Percentiles rank a stretch among this genome's conserved stretches.
These are phyloP conservation scores for Pythium vanterpoolii DNA, from an alignment of 352 stramenopile species.

Conservation along the genomic window DNA sequence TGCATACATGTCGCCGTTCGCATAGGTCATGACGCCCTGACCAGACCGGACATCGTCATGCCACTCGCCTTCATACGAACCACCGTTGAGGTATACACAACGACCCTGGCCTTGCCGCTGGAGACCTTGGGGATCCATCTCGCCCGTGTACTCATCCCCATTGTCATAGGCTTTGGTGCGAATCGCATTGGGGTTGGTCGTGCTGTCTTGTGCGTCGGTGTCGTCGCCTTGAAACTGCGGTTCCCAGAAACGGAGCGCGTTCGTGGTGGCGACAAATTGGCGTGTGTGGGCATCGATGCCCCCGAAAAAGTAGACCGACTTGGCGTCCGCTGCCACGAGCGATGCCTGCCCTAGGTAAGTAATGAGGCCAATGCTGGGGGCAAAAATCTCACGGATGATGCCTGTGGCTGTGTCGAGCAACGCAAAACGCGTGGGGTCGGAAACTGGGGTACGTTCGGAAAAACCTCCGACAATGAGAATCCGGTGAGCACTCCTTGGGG, in stretches of 20 bases:
- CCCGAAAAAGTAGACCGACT: conserved; percentile 62
- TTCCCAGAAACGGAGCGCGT: conserved; percentile 58
- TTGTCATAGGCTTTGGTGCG: conserved; percentile 50
- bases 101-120: conserved; percentile 56
- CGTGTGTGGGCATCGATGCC: conserved; percentile 30
- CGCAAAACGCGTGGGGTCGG: conserved; percentile 5
- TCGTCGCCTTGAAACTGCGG: conserved; percentile 31
- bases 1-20: conserved; percentile 44
- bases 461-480: conserved; percentile 65
- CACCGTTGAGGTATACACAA: conserved; percentile 53
- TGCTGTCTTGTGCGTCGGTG: conserved; percentile 21
- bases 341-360: conserved; percentile 51
- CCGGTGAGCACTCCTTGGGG: conserved; percentile 7
- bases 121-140: conserved; percentile 35
- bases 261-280: conserved; percentile 36
- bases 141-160: conserved; percentile 68
- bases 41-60: conserved; percentile 40
- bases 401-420: conserved; percentile 37
- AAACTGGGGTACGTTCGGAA: conserved; percentile 21
- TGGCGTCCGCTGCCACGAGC: conserved; percentile 30
- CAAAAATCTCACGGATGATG: conserved; percentile 26
- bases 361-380: conserved; percentile 31
- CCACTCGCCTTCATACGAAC: conserved; percentile 74
- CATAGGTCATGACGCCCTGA: conserved; percentile 51
- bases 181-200: conserved; percentile 35